A percentile compares a stretch with the other conserved stretches of the same genome.
These are phyloP conservation scores for Aurinia saxatilis DNA, from an alignment of 345 rosid genomes.

Conservation along the genomic window DNA sequence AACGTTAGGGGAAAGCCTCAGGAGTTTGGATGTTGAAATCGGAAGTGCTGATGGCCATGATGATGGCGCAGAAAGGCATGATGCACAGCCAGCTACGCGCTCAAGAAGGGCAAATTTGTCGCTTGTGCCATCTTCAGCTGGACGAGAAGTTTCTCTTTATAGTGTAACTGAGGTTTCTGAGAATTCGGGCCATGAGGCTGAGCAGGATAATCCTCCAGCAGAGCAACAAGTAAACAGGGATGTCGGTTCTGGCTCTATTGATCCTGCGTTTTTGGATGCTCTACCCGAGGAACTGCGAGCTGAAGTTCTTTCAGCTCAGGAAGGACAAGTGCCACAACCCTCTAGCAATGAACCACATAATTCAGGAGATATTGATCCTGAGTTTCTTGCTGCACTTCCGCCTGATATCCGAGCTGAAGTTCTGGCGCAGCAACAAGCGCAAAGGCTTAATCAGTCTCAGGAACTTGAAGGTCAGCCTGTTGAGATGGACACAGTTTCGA, in stretches of 20 bases:
- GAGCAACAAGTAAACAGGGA: constrained; percentile 63
- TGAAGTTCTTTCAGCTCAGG: constrained; percentile 93
- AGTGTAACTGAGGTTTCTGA: constrained; percentile 95
- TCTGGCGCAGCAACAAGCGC: constrained; percentile 91
- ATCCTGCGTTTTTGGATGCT: constrained; percentile 96
- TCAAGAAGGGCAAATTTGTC: constrained; percentile 59
- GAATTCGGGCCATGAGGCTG: constrained; percentile 79
- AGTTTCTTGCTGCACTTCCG: constrained; percentile 98
- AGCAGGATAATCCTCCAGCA: constrained; percentile 56
- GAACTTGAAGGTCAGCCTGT: constrained; percentile 99
- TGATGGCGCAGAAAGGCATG: constrained; percentile 90
- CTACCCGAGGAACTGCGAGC: constrained; percentile 96
- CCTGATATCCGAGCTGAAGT: constrained; percentile 94
- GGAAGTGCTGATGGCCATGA: constrained; percentile 99
- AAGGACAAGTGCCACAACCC: constrained; percentile 72
- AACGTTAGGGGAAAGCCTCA: constrained; percentile 91
- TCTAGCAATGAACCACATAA: constrained; percentile 59
- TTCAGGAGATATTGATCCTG: constrained; percentile 90
- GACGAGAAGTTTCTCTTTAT: constrained; percentile 73
- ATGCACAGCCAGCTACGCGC: constrained; percentile 52
- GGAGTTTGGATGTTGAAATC: constrained; percentile 95
- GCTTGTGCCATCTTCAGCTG: constrained; percentile 44
- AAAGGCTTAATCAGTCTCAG: constrained; percentile 82
- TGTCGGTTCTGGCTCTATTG: constrained; percentile 70
- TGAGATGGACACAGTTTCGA: constrained; percentile 98